A percentile compares a stretch with the other conserved stretches of the same genome.
Conservation (phyloP, 805 yeast species). For the Spathaspora arborariae region DNA sequence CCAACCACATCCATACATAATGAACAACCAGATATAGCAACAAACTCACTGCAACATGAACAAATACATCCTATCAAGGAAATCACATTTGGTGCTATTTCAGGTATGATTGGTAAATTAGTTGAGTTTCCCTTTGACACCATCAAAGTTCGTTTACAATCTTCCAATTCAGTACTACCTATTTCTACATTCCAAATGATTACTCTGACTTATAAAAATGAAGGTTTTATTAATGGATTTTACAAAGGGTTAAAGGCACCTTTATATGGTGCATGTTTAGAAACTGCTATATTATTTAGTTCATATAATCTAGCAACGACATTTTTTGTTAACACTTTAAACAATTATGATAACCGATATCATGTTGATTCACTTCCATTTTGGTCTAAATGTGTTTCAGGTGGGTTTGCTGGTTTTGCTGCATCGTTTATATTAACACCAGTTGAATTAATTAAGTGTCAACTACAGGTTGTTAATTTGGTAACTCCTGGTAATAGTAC, state of each 20-base stretch:
- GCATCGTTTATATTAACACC: constrained; percentile 88
- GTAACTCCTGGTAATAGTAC: constrained; percentile 25
- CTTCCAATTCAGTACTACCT: constrained; percentile 44
- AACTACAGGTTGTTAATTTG: constrained; percentile 63
- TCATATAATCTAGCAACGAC: constrained; percentile 44
- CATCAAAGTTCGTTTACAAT: constrained; percentile 80
- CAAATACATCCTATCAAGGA: constrained; percentile 30
- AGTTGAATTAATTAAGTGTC: constrained; percentile 86
- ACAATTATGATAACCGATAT: constrained; percentile 16
- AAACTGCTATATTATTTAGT: constrained; percentile 76
- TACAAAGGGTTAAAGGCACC: constrained; percentile 82
- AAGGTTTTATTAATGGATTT: constrained; percentile 71
- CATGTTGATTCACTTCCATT: constrained; percentile 31
- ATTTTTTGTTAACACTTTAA: constrained; percentile 30
- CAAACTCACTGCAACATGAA: constrained; percentile 3
- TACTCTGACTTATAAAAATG: constrained; percentile 53
- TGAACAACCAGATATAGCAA: background rate
- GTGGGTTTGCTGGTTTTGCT: constrained; percentile 77
- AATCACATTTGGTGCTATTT: constrained; percentile 47
- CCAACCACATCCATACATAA: constrained; percentile 1
- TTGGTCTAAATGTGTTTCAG: constrained; percentile 54
- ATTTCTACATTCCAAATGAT: constrained; percentile 66
- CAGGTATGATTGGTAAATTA: constrained; percentile 82
- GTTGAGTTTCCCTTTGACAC: constrained; percentile 94
- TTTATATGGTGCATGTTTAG: constrained; percentile 84